Base-by-base conservation (phyloP, 345 rosid genomes). In the Corchorus olitorius region DNA sequence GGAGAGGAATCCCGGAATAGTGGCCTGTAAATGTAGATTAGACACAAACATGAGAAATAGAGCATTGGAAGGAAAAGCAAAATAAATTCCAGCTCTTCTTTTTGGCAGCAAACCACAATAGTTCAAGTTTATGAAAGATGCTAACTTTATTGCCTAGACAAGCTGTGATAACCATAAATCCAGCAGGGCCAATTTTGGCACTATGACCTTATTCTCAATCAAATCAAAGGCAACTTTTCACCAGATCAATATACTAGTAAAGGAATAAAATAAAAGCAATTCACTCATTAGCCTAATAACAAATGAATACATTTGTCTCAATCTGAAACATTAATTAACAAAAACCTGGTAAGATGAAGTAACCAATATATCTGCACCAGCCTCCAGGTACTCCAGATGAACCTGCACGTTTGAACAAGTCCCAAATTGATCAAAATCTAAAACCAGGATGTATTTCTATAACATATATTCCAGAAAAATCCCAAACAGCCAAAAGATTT, bases 291-390 rank as follows among this genome's bases (percentile, higher is more conserved):
- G 56, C 11, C 72, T 66, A 67, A 46, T 66, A 67, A 46, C 54
- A 73, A 55, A 35, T n/a, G 10, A 55, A 56, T 14, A 22, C 3
- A 17, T 46, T 20, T 46, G 74, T 58, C 64, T 46, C 41, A 15
- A 62, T 62, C 19, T 45, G 49, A 74, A 56, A 53, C 8, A 61
- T 22, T 35, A 50, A 37, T 22, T 45, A 15, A 14, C 64, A 74
- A 50, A 93, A 50, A 93, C 98, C 97, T 95, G 99, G 76, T 95
- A 95, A 58, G 99, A 95, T 46, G 97, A 91, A 83, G 98, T 85
- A 39, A 95, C 91, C 82, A 95, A 70, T 70, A 93, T 81, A 83
- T 95, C 96, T 55, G 99, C 96, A 78, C 99, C 99, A 72, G 97
- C 98, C 80, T 93, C 99, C 84, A 95, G 73, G 76, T 88, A 95